Evolutionary conservation across 1,284 basidiomycete genomes (phyloP), one percentile per base, ranked within the genome.

Genomic region (Trichosporon ovoides): DNA sequence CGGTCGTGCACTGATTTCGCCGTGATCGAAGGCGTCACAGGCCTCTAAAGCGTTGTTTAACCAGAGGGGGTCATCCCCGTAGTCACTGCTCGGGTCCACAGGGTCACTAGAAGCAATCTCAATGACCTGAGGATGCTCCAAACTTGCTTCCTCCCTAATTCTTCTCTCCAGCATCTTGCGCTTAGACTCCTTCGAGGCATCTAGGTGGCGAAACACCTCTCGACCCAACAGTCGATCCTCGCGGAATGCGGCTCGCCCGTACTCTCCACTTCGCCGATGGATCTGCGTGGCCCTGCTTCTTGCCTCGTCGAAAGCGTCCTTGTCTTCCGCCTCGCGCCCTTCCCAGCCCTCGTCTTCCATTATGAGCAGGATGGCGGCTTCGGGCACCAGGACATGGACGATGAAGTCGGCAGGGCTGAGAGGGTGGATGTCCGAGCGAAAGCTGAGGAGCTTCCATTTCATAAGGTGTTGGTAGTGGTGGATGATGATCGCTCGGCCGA

Each of bases 381-480:
- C 76, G 40, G 74, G 73, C 0, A 76, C 67, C 16, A 77, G 65
- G 11, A 77, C 67, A 53, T 68, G 60, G 11, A 60, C 36, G 56
- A 75, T 64, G 53, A 72, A 73, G 34, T 76, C 72, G 28, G 63
- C 22, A 7, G 59, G 35, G 1, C 60, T 59, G 7, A 77, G 63
- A 0, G 72, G 71, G 16, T 58, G 51, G 55, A 62, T 62, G 11
- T 54, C 7, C 3, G n/a, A 16, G 12, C 48, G 18, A 14, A 68
- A 57, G 13, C 34, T 28, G 9, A 68, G 54, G n/a, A 60, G 55
- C 9, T 63, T 64, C 68, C 67, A 68, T 40, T 60, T 40, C 37
- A 65, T 49, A 19, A 73, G 61, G 14, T 64, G 57, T 31, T 67
- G 58, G 37, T 72, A 69, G 58, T 76, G 68, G 1, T 54, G 46